Percentiles rank a stretch among this genome's conserved stretches.
phyloP scores from a whole-genome alignment of 148 eudicot species.

The Spergularia bocconei region DNA sequence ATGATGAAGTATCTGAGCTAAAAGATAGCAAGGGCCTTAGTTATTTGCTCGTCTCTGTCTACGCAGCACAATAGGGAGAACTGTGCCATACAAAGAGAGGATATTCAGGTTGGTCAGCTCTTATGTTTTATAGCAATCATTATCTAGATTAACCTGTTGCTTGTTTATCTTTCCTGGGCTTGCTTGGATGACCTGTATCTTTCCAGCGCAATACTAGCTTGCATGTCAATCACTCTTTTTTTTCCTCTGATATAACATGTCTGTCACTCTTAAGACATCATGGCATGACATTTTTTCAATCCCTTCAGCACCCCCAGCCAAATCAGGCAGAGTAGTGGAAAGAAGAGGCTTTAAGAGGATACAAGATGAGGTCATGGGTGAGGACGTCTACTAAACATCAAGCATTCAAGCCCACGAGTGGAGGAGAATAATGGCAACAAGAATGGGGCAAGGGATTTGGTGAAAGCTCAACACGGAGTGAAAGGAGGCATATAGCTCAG shows the following conservation, averaged over 20 bases:
- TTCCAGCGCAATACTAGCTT: too few relatives aligned
- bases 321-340: slow-evolving; percentile 56
- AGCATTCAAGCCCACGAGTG: slow-evolving; percentile 56
- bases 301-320: slow-evolving; percentile 39
- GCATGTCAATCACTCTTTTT: too few relatives aligned
- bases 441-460: slow-evolving; percentile 63
- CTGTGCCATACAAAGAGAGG: slow-evolving; percentile 56
- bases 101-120: slow-evolving; percentile 56
- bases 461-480: background rate
- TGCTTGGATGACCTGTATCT: slow-evolving; percentile 9
- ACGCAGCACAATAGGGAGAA: slow-evolving; percentile 70
- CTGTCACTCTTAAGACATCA: too few relatives aligned
- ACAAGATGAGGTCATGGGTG: slow-evolving; percentile 63
- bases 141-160: background rate
- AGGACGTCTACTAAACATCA: slow-evolving; percentile 61
- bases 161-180: background rate
- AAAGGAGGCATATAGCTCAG: background rate
- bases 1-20: slow-evolving; percentile 21
- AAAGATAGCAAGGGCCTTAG: slow-evolving; percentile 30
- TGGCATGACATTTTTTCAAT: too few relatives aligned
- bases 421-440: slow-evolving; percentile 65
- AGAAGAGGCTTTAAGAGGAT: slow-evolving; percentile 72
- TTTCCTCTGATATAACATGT: too few relatives aligned
- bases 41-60: slow-evolving; percentile 52
- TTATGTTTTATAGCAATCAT: background rate